Percentiles rank a stretch among this genome's conserved stretches.
phyloP scores from a whole-genome alignment of 176 grass and related monocot species.

The Triticum timopheevii region DNA sequence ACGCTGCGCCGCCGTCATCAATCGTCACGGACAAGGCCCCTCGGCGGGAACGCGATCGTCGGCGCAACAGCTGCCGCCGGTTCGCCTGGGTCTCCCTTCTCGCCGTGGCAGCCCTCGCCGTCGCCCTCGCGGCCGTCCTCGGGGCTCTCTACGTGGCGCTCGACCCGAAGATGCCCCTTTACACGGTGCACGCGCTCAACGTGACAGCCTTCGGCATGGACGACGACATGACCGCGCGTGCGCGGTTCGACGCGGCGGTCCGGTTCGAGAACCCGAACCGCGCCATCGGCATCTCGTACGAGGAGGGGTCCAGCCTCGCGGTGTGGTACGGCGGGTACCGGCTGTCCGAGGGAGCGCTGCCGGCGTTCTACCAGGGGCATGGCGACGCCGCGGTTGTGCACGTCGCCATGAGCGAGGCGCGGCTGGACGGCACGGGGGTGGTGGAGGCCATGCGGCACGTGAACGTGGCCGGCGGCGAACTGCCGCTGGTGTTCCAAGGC shows the following conservation, averaged over 20 bases:
- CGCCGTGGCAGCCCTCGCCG: not conserved
- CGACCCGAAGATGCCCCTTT: constrained; percentile 47
- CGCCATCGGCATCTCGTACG: constrained; percentile 46
- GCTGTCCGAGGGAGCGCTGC: constrained; percentile 28
- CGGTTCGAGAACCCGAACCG: constrained; percentile 50
- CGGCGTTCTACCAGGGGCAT: constrained; percentile 58
- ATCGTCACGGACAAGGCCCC: too few species aligned
- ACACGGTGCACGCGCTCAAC: constrained; percentile 27
- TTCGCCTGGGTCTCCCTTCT: not conserved
- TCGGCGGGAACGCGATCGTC: too few species aligned
- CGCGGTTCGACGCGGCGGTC: constrained; percentile 39
- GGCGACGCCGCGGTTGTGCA: constrained; percentile 20
- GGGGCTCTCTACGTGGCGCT: constrained; percentile 26
- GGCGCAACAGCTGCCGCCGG: not conserved
- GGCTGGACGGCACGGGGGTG: too few species aligned
- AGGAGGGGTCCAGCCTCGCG: constrained; percentile 27
- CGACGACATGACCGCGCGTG: constrained; percentile 28
- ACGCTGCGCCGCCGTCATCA: not conserved
- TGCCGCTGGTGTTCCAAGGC: too few species aligned
- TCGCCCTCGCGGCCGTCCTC: not conserved
- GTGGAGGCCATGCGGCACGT: too few species aligned
- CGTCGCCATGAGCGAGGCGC: constrained; percentile 32
- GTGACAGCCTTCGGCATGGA: constrained; percentile 31
- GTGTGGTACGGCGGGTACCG: constrained; percentile 31
- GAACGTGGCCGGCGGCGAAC: too few species aligned